Evolutionary conservation across 805 yeast genomes (phyloP).

Genomic region (Debaryomyces castellii): DNA sequence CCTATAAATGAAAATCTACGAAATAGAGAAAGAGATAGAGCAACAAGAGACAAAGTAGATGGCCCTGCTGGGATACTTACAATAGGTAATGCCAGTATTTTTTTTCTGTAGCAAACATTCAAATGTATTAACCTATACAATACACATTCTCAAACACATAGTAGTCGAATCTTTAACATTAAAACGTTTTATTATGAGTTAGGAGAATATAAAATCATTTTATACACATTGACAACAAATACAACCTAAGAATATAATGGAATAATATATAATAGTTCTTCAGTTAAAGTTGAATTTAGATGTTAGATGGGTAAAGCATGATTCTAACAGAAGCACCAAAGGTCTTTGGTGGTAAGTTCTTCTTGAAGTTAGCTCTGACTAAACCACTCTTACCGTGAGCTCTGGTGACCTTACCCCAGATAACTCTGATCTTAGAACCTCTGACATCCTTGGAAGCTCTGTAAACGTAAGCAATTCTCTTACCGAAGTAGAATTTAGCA

Average conservation of each 20-base stretch:
- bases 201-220: slow-evolving; percentile 7
- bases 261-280: slow-evolving; percentile 6
- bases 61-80: background rate
- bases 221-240: slow-evolving; percentile 8
- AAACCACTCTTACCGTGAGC: slow-evolving; percentile 98
- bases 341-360: slow-evolving; percentile 99
- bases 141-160: slow-evolving; percentile 1
- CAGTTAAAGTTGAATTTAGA: slow-evolving; percentile 52
- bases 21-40: too few relatives aligned
- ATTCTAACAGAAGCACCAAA: slow-evolving; percentile 99
- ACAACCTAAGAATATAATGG: slow-evolving; percentile 7
- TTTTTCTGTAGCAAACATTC: background rate
- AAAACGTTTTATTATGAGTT: slow-evolving; percentile 8
- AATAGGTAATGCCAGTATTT: background rate
- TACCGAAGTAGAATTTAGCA: slow-evolving; percentile 99
- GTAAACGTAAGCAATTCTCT: slow-evolving; percentile 99
- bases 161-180: slow-evolving; percentile 4
- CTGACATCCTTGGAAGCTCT: slow-evolving; percentile 96
- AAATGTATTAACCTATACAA: slow-evolving; percentile 1
- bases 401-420: slow-evolving; percentile 99
- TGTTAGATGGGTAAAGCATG: slow-evolving; percentile 99
- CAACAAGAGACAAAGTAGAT: too few relatives aligned
- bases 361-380: slow-evolving; percentile 98
- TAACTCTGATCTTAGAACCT: slow-evolving; percentile 99
- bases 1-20: background rate